Evolutionary conservation across 78 protist species (phyloP), one percentile per base, ranked within the genome.

Genomic region (Chrysochromulina tobinii): DNA sequence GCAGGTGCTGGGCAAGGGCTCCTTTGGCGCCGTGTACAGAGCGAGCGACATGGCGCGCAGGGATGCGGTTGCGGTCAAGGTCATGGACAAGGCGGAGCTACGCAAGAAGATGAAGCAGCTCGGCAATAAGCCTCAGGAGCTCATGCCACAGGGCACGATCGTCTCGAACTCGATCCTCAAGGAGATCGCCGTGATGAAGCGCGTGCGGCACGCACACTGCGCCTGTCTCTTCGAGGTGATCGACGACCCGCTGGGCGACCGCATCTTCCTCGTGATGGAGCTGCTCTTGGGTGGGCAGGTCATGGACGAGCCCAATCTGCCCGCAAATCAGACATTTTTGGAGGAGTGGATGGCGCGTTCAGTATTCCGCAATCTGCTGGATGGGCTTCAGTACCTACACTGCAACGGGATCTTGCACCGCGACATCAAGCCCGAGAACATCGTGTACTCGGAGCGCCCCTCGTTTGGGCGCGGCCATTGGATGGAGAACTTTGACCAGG

Each of bases 371-470:
- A 5, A 27, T 23, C 81, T 89, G 15, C 61, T 89, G 23, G 2
- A 12, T 54, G 81, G 91, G 15, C 48, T 88, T 25, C 84, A 88
- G 53, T 27, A 38, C 48, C 66, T 85, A 64, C 55, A 48, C n/a
- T 14, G 14, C 27, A 3, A 85, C 68, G 48, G 68, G 54, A 55
- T 48, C 20, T 8, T 90, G 50, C 96, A 95, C 88, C 72, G 95
- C 18, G 96, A 95, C 88, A 89, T 95, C 79, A 95, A 95, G 85
- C 38, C 38, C 38, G 38, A 38, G 38, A 38, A 38, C 38, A 38
- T 38, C 38, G 38, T 38, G 38, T 38, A 38, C 38, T 38, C 38
- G 38, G 38, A 38, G 38, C 38, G 38, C 38, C 38, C 38, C 38
- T 38, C 38, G 38, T 38, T 38, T 38, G 38, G 38, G 38, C 38